phyloP scores from a whole-genome alignment of 306 rosid genomes.

The Crataegus laevigata region DNA sequence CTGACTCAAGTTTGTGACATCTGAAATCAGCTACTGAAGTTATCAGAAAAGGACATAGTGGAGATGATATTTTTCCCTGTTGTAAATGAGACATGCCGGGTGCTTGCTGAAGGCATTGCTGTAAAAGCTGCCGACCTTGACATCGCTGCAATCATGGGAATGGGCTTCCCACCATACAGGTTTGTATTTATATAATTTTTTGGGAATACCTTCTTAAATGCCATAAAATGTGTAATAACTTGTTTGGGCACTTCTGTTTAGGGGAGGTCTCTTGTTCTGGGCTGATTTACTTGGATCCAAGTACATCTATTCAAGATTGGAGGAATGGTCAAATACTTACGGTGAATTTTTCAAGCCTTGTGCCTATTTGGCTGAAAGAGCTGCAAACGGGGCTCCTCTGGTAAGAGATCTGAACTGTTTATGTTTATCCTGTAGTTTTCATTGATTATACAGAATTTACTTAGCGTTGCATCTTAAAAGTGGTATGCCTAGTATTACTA shows the following conservation, averaged over 20 bases:
- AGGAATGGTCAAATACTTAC: conserved; percentile 66
- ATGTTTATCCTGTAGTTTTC: neutral
- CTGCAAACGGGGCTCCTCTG: conserved; percentile 74
- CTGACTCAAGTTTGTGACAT: conserved; percentile 1
- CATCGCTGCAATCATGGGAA: conserved; percentile 76
- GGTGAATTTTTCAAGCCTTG: conserved; percentile 95
- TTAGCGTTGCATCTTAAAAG: neutral
- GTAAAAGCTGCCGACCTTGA: conserved; percentile 92
- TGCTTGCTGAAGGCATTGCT: conserved; percentile 87
- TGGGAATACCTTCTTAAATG: neutral
- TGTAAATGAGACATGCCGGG: conserved; percentile 95
- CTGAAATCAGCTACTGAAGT: conserved; percentile 57
- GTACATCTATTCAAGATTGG: conserved; percentile 71
- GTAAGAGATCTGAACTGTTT: conserved; percentile 34
- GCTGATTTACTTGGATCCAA: conserved; percentile 90
- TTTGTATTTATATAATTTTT: conserved; percentile 14
- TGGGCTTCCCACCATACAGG: conserved; percentile 99
- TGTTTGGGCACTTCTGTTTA: conserved; percentile 26
- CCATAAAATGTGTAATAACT: conserved; percentile 5
- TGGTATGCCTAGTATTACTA: too few relatives aligned
- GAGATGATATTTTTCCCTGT: conserved; percentile 95
- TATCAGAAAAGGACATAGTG: conserved; percentile 71
- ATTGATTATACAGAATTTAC: neutral
- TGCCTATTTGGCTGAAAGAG: conserved; percentile 82
- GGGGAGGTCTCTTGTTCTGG: conserved; percentile 98